A percentile compares a stretch with the other conserved stretches of the same genome.
These are phyloP conservation scores for Leptographium radiaticola DNA, from an alignment of 2,329 filamentous ascomycete genomes.

Conservation along the genomic window DNA sequence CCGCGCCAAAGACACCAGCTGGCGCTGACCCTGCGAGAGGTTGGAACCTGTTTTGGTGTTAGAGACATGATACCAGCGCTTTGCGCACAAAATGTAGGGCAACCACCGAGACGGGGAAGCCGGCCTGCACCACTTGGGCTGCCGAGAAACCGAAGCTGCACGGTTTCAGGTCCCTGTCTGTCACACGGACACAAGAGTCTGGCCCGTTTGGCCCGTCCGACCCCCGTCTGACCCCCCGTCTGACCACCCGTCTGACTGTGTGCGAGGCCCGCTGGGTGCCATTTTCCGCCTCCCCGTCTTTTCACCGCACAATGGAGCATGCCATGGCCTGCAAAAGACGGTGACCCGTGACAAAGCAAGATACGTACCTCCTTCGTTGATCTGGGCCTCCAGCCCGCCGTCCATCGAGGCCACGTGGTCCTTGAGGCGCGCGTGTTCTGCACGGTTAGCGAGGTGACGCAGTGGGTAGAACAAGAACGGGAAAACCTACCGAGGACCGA, in stretches of 20 bases:
- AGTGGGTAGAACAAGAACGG: neutral
- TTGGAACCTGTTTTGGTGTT: conserved; percentile 56
- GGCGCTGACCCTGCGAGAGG: conserved; percentile 85
- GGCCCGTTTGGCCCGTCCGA: too few relatives aligned
- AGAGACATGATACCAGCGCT: too few relatives aligned
- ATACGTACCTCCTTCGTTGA: conserved; percentile 82
- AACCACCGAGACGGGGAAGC: neutral
- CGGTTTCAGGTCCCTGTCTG: neutral
- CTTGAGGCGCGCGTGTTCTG: conserved; percentile 85
- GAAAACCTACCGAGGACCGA: conserved; percentile 66
- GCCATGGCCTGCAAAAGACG: too few relatives aligned
- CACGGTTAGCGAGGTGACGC: neutral
- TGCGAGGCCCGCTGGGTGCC: too few relatives aligned
- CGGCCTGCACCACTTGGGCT: neutral
- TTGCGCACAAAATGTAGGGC: neutral
- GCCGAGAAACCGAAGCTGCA: neutral
- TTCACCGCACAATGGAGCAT: too few relatives aligned
- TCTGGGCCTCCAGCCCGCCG: conserved; percentile 76
- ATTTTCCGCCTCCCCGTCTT: too few relatives aligned
- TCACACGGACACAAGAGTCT: too few relatives aligned
- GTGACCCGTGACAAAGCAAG: neutral
- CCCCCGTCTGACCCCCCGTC: too few relatives aligned
- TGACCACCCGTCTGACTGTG: too few relatives aligned
- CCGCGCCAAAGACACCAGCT: conserved; percentile 84
- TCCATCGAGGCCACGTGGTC: conserved; percentile 80